Conservation (phyloP, 2,329 filamentous ascomycete species). For the Juglanconis oblonga region DNA sequence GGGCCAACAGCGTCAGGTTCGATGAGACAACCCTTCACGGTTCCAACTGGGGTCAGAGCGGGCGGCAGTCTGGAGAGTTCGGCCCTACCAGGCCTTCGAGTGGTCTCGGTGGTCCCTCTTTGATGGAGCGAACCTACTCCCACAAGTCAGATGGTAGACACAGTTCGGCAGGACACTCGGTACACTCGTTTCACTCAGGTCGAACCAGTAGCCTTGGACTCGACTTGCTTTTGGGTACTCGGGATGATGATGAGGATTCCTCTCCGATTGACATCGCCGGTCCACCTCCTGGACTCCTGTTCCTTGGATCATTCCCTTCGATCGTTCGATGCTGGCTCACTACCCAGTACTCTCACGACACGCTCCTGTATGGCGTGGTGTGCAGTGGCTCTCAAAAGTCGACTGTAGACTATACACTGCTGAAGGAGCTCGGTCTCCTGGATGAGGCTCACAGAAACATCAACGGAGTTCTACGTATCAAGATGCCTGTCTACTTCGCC, state of each 20-base stretch:
- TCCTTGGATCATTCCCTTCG: slow-evolving; percentile 84
- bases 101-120: slow-evolving; percentile 71
- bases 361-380: slow-evolving; percentile 84
- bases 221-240: slow-evolving; percentile 63
- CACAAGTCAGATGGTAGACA: slow-evolving; percentile 95
- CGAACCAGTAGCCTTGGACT: slow-evolving; percentile 86
- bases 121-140: slow-evolving; percentile 88
- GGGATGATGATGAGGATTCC: slow-evolving; percentile 38
- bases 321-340: slow-evolving; percentile 97
- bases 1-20: slow-evolving; percentile 95
- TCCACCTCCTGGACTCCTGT: slow-evolving; percentile 79
- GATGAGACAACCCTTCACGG: slow-evolving; percentile 93
- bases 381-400: slow-evolving; percentile 91
- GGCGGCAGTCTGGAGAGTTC: slow-evolving; percentile 80
- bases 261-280: slow-evolving; percentile 70
- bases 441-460: slow-evolving; percentile 64
- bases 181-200: slow-evolving; percentile 67
- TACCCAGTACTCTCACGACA: slow-evolving; percentile 82
- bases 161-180: slow-evolving; percentile 84
- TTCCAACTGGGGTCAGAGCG: slow-evolving; percentile 76
- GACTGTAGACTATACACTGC: slow-evolving; percentile 70
- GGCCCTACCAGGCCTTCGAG: slow-evolving; percentile 74
- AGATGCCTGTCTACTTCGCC: slow-evolving; percentile 81
- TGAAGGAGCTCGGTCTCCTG: slow-evolving; percentile 70
- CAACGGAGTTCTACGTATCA: slow-evolving; percentile 66